Conservation (phyloP, 140 eudicot species). For the Erigeron philadelphicus region DNA sequence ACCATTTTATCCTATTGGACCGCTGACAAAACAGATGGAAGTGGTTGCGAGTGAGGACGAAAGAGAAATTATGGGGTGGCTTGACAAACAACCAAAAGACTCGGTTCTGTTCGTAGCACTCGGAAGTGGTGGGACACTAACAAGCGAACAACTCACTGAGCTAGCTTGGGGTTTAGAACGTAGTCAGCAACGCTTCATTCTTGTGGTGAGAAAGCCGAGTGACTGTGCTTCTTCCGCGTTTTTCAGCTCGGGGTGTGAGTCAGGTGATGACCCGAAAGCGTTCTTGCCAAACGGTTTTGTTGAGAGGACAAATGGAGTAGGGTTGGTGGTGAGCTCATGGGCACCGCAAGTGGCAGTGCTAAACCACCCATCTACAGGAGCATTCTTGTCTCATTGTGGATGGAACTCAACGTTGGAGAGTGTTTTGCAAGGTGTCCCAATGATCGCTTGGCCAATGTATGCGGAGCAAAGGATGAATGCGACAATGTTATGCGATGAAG, state of each 20-base stretch:
- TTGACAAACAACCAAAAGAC: slow-evolving; percentile 41
- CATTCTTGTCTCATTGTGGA: slow-evolving; percentile 56
- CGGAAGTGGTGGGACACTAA: slow-evolving; percentile 53
- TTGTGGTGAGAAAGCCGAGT: slow-evolving; percentile 38
- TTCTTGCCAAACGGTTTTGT: slow-evolving; percentile 48
- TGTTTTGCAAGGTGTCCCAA: slow-evolving; percentile 49
- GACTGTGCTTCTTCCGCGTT: slow-evolving; percentile 20
- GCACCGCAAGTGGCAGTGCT: slow-evolving; percentile 48
- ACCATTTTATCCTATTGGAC: slow-evolving; percentile 45
- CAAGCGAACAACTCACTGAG: slow-evolving; percentile 46
- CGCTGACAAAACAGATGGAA: slow-evolving; percentile 33
- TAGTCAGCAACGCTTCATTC: slow-evolving; percentile 44
- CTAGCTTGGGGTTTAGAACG: slow-evolving; percentile 49
- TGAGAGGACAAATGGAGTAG: slow-evolving; percentile 27
- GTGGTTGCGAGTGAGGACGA: neutral
- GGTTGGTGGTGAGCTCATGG: slow-evolving; percentile 48
- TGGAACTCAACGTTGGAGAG: slow-evolving; percentile 61
- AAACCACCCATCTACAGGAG: slow-evolving; percentile 38
- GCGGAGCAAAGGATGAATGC: slow-evolving; percentile 74
- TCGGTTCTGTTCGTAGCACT: slow-evolving; percentile 43
- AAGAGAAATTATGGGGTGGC: slow-evolving; percentile 29
- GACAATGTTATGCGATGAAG: slow-evolving; percentile 34
- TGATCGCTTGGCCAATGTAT: slow-evolving; percentile 60
- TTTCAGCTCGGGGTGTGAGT: slow-evolving; percentile 25
- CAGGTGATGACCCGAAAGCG: slow-evolving; percentile 1